Conservation (phyloP, 805 yeast species). For the Candida arabinofermentans region DNA sequence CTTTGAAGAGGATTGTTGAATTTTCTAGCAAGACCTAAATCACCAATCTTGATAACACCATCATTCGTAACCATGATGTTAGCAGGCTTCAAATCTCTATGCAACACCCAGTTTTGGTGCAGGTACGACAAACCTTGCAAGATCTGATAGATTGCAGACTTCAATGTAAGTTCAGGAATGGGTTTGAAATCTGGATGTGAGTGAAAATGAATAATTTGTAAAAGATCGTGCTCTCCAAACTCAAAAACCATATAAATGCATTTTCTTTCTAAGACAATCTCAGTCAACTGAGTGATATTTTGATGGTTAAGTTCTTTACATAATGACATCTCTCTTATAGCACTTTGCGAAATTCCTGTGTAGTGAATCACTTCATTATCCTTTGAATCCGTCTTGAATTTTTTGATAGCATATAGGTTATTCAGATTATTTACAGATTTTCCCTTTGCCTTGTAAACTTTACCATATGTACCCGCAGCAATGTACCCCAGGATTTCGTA, state of each 20-base stretch:
- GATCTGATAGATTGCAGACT: conserved; percentile 89
- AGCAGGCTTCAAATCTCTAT: conserved; percentile 95
- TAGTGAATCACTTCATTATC: conserved; percentile 80
- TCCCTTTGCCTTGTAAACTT: conserved; percentile 83
- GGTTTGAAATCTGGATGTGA: conserved; percentile 81
- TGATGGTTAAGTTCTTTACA: conserved; percentile 82
- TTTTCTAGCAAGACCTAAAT: conserved; percentile 84
- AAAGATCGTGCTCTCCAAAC: conserved; percentile 91
- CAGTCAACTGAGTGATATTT: conserved; percentile 76
- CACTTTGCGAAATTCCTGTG: conserved; percentile 94
- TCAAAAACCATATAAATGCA: conserved; percentile 93
- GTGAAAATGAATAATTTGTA: conserved; percentile 92
- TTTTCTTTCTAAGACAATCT: conserved; percentile 82
- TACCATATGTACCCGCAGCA: conserved; percentile 98
- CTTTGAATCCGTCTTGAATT: conserved; percentile 91
- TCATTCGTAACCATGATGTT: conserved; percentile 90
- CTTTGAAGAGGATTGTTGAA: conserved; percentile 85
- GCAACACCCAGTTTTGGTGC: conserved; percentile 95
- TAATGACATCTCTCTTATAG: conserved; percentile 92
- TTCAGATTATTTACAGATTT: conserved; percentile 23
- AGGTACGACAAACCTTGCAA: conserved; percentile 85
- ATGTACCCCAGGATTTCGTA: conserved; percentile 91
- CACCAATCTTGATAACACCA: conserved; percentile 95
- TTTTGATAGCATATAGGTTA: conserved; percentile 78
- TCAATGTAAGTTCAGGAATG: conserved; percentile 74